These are phyloP conservation scores for Boechera retrofracta DNA, from an alignment of 345 rosid genomes.

Conservation along the genomic window DNA sequence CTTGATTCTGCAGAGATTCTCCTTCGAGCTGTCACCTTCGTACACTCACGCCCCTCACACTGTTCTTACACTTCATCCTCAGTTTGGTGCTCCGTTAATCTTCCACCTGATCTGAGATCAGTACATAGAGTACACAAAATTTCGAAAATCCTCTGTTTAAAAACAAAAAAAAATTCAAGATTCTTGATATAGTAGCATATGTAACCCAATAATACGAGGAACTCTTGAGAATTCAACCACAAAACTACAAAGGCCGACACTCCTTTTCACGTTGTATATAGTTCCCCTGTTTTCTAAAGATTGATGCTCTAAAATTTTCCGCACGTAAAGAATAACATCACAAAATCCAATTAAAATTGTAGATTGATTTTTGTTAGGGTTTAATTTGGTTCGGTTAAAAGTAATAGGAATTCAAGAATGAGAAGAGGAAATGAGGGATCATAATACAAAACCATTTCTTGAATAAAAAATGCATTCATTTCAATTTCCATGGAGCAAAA, in stretches of 20 bases:
- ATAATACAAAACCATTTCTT: too few relatives aligned
- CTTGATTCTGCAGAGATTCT: constrained; percentile 55
- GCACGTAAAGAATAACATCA: too few relatives aligned
- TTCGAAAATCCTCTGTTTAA: constrained; percentile 8
- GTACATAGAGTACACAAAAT: neutral
- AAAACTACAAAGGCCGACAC: neutral
- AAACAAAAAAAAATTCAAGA: neutral
- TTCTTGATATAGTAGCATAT: neutral
- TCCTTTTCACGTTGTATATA: too few relatives aligned
- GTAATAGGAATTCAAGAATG: too few relatives aligned
- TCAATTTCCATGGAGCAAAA: too few relatives aligned
- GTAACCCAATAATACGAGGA: constrained; percentile 1
- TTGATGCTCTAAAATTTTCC: too few relatives aligned
- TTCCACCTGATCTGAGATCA: constrained; percentile 33
- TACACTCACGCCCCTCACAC: constrained; percentile 53
- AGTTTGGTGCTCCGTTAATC: constrained; percentile 55
- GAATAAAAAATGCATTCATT: too few relatives aligned
- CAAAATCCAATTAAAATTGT: too few relatives aligned
- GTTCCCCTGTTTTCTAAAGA: too few relatives aligned
- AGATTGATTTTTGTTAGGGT: too few relatives aligned
- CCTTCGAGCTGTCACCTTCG: constrained; percentile 54
- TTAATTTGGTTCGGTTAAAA: too few relatives aligned
- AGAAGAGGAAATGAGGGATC: too few relatives aligned
- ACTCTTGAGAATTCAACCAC: neutral
- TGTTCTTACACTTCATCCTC: constrained; percentile 50